phyloP scores from a whole-genome alignment of 805 yeast genomes.

The Candida saitoana region DNA sequence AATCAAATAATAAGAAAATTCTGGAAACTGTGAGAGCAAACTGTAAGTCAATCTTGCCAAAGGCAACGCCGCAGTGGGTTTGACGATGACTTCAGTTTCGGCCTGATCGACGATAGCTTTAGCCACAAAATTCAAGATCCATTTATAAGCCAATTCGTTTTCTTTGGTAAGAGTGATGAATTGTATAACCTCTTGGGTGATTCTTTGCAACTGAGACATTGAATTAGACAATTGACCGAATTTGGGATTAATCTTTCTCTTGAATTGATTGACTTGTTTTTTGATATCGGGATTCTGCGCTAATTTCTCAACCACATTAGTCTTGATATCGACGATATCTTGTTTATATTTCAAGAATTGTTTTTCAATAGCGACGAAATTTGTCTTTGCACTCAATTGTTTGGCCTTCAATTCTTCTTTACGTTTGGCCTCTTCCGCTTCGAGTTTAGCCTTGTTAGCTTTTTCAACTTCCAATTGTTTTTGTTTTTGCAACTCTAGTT shows the following conservation, averaged over 20 bases:
- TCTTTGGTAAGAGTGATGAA: constrained; percentile 47
- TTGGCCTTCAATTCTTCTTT: constrained; percentile 15
- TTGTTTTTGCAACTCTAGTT: constrained; percentile 19
- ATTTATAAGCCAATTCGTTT: constrained; percentile 53
- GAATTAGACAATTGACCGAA: constrained; percentile 89
- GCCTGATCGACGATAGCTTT: constrained; percentile 88
- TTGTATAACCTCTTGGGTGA: constrained; percentile 48
- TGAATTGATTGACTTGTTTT: constrained; percentile 52
- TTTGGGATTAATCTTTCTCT: constrained; percentile 78
- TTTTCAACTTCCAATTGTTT: constrained; percentile 13
- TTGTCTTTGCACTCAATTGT: constrained; percentile 29
- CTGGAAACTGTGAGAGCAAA: constrained; percentile 46
- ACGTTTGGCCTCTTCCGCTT: constrained; percentile 16
- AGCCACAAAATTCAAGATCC: constrained; percentile 79
- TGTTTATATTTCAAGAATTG: constrained; percentile 46
- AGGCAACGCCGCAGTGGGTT: constrained; percentile 75
- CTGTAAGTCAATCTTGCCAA: constrained; percentile 61
- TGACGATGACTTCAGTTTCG: constrained; percentile 83
- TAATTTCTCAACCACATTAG: constrained; percentile 53
- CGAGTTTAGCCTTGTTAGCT: constrained; percentile 14
- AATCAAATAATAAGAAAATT: constrained; percentile 51
- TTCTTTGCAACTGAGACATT: constrained; percentile 48
- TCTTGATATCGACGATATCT: constrained; percentile 56
- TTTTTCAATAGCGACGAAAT: constrained; percentile 35
- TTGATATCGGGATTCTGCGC: constrained; percentile 48